Evolutionary conservation across 495 filamentous ascomycete genomes (phyloP).

Genomic region (Podospora tetraspora): DNA sequence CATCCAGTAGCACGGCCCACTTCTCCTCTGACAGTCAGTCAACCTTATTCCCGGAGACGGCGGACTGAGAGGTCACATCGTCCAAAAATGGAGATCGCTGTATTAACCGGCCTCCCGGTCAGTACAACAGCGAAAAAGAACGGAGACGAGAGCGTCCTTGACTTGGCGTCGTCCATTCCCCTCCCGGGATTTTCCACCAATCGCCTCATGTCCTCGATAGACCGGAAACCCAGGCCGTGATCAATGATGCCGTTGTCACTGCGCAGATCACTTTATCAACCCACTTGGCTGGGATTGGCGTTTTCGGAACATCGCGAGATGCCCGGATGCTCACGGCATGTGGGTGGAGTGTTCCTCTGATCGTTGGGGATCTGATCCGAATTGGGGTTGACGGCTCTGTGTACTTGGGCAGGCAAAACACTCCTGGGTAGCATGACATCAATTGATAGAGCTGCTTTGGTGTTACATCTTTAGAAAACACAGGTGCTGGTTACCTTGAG

Average conservation of each 20-base stretch:
- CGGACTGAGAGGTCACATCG: not conserved
- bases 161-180: not conserved
- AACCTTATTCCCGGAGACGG: not conserved
- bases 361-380: not conserved
- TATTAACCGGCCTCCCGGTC: not conserved
- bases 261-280: not conserved
- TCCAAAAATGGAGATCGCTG: not conserved
- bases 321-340: not conserved
- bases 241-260: not conserved
- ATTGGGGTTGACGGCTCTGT: not conserved
- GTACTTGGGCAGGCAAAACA: not conserved
- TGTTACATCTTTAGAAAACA: not conserved
- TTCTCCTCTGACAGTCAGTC: not conserved
- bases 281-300: not conserved
- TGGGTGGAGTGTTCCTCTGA: not conserved
- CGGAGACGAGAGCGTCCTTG: not conserved
- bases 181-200: not conserved
- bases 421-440: not conserved
- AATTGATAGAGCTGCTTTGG: not conserved
- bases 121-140: not conserved
- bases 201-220: not conserved
- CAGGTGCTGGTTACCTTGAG: not conserved
- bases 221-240: not conserved
- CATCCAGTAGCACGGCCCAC: not conserved
- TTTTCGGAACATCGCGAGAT: not conserved